Conservation (phyloP, 345 rosid species). For the Brassica nigra region DNA sequence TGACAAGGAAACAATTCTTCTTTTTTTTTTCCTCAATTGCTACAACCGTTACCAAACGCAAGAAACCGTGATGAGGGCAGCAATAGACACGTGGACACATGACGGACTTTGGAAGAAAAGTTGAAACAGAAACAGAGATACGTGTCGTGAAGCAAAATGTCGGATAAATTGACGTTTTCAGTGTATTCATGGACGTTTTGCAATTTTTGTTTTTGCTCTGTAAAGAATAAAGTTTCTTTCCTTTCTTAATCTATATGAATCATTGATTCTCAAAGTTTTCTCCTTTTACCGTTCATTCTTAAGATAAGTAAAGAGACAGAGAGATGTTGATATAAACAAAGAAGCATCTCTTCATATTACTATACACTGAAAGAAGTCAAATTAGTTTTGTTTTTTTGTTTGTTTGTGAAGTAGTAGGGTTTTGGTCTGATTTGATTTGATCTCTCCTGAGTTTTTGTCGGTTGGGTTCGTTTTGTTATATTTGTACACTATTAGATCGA, state of each 20-base stretch:
- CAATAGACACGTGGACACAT: slow-evolving; percentile 33
- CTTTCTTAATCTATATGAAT: slow-evolving; percentile 16
- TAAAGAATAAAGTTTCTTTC: slow-evolving; percentile 32
- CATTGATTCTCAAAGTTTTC: slow-evolving; percentile 20
- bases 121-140: slow-evolving; percentile 32
- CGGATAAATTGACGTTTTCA: slow-evolving; percentile 37
- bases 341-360: background rate
- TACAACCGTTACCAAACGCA: too few species aligned
- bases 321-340: slow-evolving; percentile 16
- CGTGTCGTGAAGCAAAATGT: slow-evolving; percentile 35
- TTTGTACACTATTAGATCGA: slow-evolving; percentile 36
- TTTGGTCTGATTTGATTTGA: slow-evolving; percentile 35
- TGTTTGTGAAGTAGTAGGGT: slow-evolving; percentile 20
- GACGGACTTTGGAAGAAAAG: slow-evolving; percentile 25
- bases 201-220: slow-evolving; percentile 36
- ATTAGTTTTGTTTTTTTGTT: background rate
- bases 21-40: background rate
- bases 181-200: slow-evolving; percentile 51
- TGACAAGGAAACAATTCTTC: background rate
- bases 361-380: slow-evolving; percentile 4
- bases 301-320: background rate
- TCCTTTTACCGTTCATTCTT: slow-evolving; percentile 21
- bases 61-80: background rate
- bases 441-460: slow-evolving; percentile 34
- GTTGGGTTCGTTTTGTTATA: slow-evolving; percentile 1